A percentile compares a stretch with the other conserved stretches of the same genome.
phyloP scores from a whole-genome alignment of 2,329 filamentous ascomycete genomes.

The Apiospora koreana region DNA sequence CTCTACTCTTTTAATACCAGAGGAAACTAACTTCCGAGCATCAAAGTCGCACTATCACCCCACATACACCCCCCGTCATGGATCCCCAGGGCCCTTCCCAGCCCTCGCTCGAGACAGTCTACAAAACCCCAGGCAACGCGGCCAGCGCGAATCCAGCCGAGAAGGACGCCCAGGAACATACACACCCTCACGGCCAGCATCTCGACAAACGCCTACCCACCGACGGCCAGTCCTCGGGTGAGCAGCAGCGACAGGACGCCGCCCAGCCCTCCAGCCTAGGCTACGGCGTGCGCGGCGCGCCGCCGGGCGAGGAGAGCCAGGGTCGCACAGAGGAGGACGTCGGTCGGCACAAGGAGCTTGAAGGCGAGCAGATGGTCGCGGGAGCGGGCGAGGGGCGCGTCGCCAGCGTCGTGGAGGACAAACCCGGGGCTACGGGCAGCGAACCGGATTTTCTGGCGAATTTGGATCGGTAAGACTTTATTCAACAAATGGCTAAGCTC shows the following conservation, averaged over 20 bases:
- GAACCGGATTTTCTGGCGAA: conserved; percentile 33
- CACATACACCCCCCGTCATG: conserved; percentile 21
- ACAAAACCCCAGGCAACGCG: conserved; percentile 28
- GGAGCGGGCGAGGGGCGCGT: conserved; percentile 29
- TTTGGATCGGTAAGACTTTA: conserved; percentile 29
- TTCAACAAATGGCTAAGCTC: neutral
- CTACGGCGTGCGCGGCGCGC: conserved; percentile 26
- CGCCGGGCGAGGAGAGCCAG: conserved; percentile 24
- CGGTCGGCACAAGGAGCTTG: conserved; percentile 26
- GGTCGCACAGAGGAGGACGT: conserved; percentile 24
- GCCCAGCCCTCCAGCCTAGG: conserved; percentile 29
- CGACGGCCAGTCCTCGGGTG: conserved; percentile 12
- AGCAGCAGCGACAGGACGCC: conserved; percentile 11
- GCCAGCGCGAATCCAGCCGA: conserved; percentile 28
- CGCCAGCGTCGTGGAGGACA: conserved; percentile 26
- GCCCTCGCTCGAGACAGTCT: conserved; percentile 26
- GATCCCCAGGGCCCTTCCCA: conserved; percentile 29
- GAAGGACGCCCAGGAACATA: conserved; percentile 20
- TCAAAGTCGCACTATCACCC: neutral
- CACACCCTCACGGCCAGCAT: conserved; percentile 11
- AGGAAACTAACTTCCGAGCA: no score
- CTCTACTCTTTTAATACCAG: neutral
- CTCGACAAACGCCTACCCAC: conserved; percentile 24
- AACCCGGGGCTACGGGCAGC: conserved; percentile 27
- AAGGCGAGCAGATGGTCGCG: conserved; percentile 31